phyloP scores from a whole-genome alignment of 768 basidiomycete species.

The Amanita thiersii region DNA sequence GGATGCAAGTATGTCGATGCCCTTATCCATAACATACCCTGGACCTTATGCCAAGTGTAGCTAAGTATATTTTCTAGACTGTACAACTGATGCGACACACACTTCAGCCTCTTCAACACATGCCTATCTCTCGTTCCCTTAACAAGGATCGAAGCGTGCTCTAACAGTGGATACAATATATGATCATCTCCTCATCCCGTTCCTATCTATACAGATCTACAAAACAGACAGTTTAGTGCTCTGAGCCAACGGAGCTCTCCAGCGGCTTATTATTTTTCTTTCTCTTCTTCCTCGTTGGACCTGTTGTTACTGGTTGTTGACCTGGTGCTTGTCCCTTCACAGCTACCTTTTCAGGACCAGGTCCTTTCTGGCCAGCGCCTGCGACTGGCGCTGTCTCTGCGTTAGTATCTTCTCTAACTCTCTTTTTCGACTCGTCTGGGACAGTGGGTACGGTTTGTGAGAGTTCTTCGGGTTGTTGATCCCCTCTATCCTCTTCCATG shows the following conservation, averaged over 20 bases:
- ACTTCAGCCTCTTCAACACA: too few species aligned
- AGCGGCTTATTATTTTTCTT: constrained; percentile 5
- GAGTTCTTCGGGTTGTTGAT: neutral
- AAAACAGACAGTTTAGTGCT: neutral
- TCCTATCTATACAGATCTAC: too few species aligned
- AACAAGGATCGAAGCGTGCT: too few species aligned
- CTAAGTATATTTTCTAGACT: too few species aligned
- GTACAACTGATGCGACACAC: too few species aligned
- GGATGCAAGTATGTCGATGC: too few species aligned
- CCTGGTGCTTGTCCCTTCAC: neutral
- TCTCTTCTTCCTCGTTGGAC: constrained; percentile 5
- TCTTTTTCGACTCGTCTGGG: neutral
- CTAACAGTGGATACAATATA: too few species aligned
- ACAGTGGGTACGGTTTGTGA: too few species aligned
- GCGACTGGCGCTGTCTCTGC: neutral
- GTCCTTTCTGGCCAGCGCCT: neutral
- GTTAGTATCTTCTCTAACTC: neutral
- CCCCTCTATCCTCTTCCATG: neutral
- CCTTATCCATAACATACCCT: too few species aligned
- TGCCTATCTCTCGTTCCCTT: too few species aligned
- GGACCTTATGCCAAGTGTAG: too few species aligned
- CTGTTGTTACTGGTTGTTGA: neutral
- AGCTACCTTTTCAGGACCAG: neutral
- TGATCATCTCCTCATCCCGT: too few species aligned
- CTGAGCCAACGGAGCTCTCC: constrained; percentile 2